phyloP scores from a whole-genome alignment of 1,139 yeast genomes.

The Tardiomyces digboiensis region DNA sequence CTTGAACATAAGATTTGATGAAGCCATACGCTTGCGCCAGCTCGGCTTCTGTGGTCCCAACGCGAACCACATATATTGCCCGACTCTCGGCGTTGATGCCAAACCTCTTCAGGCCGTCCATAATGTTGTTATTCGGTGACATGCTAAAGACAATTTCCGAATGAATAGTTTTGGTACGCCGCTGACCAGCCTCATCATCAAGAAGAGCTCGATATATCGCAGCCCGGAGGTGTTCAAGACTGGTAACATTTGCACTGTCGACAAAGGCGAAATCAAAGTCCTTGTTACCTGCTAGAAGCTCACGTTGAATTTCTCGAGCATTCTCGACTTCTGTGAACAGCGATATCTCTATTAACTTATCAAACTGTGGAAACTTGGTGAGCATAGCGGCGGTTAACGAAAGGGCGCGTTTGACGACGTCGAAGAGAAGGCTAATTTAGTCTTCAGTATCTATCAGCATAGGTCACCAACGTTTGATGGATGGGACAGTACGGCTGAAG shows the following conservation, averaged over 20 bases:
- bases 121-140: conserved; percentile 42
- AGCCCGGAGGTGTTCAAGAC: conserved; percentile 39
- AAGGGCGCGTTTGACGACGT: no score
- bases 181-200: conserved; percentile 31
- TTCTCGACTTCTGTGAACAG: conserved; percentile 37
- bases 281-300: conserved; percentile 28
- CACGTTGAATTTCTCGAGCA: conserved; percentile 28
- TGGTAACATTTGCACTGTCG: conserved; percentile 33
- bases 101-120: conserved; percentile 37
- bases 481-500: no score
- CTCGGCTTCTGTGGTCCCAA: conserved; percentile 16
- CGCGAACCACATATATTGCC: conserved; percentile 30
- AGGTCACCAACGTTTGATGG: no score
- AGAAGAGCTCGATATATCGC: conserved; percentile 41
- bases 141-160: conserved; percentile 44
- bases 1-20: conserved; percentile 5
- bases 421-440: no score
- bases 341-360: conserved; percentile 25
- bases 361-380: conserved; percentile 35
- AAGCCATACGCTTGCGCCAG: neutral
- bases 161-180: conserved; percentile 39
- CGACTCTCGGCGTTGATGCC: conserved; percentile 34
- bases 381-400: no score
- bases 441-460: no score
- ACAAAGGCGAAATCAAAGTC: conserved; percentile 40